Percentiles rank a stretch among this genome's conserved stretches.
Conservation (phyloP, 208 protist genomes). For the Crithidia sp. region DNA sequence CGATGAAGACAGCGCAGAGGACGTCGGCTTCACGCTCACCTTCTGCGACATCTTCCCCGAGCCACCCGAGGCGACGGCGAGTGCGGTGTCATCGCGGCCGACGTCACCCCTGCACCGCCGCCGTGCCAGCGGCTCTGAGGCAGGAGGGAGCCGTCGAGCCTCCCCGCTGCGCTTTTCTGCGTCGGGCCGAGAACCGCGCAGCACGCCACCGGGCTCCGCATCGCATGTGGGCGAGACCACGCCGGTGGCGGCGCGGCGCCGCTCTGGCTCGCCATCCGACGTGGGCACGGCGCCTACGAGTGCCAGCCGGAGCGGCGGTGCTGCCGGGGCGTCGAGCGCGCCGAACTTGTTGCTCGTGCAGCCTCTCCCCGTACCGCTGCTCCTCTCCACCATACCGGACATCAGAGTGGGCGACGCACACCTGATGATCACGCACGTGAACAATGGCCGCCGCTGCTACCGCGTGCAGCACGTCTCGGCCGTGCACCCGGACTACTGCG, state of each 20-base stretch:
- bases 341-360: conserved; percentile 49
- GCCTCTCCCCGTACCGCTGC: conserved; percentile 78
- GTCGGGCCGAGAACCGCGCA: background rate
- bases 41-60: conserved; percentile 63
- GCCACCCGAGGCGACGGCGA: conserved; percentile 1
- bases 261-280: background rate
- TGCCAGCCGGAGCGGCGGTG: background rate
- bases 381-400: conserved; percentile 62
- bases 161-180: background rate
- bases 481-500: conserved; percentile 74
- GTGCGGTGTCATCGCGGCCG: background rate
- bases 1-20: conserved; percentile 45
- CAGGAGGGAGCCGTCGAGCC: background rate
- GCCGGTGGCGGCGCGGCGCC: background rate
- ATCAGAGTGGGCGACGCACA: conserved; percentile 71
- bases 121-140: background rate
- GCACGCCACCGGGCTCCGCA: background rate
- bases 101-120: conserved; percentile 2
- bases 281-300: background rate
- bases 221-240: background rate
- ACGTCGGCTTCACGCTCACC: conserved; percentile 77
- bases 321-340: background rate
- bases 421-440: conserved; percentile 80
- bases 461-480: conserved; percentile 57
- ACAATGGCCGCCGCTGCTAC: conserved; percentile 54